Base-by-base conservation (phyloP, 306 rosid species). In the Cotoneaster glaucophyllus region DNA sequence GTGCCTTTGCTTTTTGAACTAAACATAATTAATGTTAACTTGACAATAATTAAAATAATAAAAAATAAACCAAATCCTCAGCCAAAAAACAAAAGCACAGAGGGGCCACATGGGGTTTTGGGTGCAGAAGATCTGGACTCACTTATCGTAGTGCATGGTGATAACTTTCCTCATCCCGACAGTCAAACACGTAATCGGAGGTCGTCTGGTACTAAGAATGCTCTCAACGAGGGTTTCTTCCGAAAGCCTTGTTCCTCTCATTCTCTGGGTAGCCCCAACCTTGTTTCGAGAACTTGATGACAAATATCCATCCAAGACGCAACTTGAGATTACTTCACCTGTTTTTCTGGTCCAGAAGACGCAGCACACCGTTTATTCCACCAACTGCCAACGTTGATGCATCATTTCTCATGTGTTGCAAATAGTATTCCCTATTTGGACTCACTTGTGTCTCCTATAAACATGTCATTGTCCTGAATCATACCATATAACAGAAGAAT, bases 91-190 rank as follows among this genome's bases (percentile, higher is more conserved):
- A n/a, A n/a, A n/a, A n/a, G n/a, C n/a, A n/a, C n/a, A n/a, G n/a
- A n/a, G n/a, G n/a, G n/a, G n/a, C n/a, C n/a, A n/a, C n/a, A n/a
- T n/a, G n/a, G n/a, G n/a, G n/a, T n/a, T n/a, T n/a, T n/a, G n/a
- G n/a, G n/a, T n/a, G n/a, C n/a, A n/a, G n/a, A n/a, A n/a, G n/a
- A n/a, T n/a, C n/a, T n/a, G n/a, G n/a, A n/a, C n/a, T n/a, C n/a
- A n/a, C n/a, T 62, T 74, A 17, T 78, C 77, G 37, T 77, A 82
- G 80, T 92, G 98, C 37, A 93, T 75, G 74, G 97, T 90, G 83
- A 90, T 93, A 68, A 94, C 77, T 67, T 90, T 92, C 78, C 90
- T 85, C 97, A 87, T 94, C 80, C 97, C 93, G 44, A 94, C 93
- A 11, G 93, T 93, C 75, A 94, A 67, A 89, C 92, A 86, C 18